These are phyloP conservation scores for Xylaria sp. DNA, from an alignment of 2,329 filamentous ascomycete genomes.

Conservation along the genomic window DNA sequence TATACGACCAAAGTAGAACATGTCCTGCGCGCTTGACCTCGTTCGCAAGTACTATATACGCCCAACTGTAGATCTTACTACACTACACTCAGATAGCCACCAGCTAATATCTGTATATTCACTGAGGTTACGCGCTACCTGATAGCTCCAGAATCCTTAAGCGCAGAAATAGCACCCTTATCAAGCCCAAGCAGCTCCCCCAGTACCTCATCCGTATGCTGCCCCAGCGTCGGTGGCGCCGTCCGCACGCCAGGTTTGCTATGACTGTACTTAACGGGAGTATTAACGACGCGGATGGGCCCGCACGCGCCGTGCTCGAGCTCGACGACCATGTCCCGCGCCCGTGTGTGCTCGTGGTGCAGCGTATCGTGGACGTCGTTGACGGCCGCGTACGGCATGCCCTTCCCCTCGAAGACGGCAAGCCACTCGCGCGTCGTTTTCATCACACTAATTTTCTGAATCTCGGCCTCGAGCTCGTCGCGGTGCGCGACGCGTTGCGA, in stretches of 20 bases:
- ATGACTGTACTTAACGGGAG: conserved; percentile 92
- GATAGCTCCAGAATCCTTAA: conserved; percentile 76
- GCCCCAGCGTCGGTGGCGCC: conserved; percentile 84
- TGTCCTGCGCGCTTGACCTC: no score
- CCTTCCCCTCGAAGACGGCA: conserved; percentile 84
- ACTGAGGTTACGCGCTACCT: conserved; percentile 51
- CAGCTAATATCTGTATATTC: no score
- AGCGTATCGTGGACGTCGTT: conserved; percentile 91
- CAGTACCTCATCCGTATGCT: conserved; percentile 86
- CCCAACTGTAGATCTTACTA: no score
- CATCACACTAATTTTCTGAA: conserved; percentile 78
- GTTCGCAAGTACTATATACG: no score
- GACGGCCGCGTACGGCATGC: conserved; percentile 93
- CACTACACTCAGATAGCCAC: no score
- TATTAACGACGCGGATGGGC: conserved; percentile 89
- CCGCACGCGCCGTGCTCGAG: conserved; percentile 86
- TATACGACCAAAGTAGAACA: no score
- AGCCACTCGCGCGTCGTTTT: conserved; percentile 92
- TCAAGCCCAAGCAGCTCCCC: conserved; percentile 70
- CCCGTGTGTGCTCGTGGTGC: conserved; percentile 84
- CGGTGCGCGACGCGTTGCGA: conserved; percentile 75
- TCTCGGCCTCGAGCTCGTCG: conserved; percentile 78
- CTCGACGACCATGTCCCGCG: conserved; percentile 89
- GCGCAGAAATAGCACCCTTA: conserved; percentile 65
- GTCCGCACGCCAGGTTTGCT: conserved; percentile 79